Evolutionary conservation across 2,329 filamentous ascomycete species (phyloP).

Genomic region (Penicillium rolfsii): DNA sequence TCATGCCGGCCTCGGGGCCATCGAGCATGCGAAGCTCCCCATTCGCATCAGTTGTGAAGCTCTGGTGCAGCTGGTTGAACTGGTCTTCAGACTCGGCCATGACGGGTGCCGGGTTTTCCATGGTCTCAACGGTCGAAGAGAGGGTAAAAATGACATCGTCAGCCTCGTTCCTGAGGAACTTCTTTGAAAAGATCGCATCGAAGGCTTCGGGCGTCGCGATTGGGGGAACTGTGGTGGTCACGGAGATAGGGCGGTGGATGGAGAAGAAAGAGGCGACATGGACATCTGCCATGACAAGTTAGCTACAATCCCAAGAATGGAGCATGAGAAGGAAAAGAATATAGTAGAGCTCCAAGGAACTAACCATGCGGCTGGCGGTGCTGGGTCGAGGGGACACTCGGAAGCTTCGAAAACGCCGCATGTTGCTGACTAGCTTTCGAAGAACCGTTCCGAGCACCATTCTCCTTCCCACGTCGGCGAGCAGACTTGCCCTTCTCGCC

Average conservation of each 20-base stretch:
- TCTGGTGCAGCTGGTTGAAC: conserved; percentile 37
- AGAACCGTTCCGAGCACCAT: conserved; percentile 35
- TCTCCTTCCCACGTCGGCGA: conserved; percentile 43
- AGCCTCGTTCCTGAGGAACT: conserved; percentile 49
- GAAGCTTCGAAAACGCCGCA: conserved; percentile 48
- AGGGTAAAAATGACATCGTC: conserved; percentile 69
- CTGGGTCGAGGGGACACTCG: conserved; percentile 54
- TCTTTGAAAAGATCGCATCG: conserved; percentile 77
- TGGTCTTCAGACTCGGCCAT: conserved; percentile 41
- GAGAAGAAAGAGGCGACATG: conserved; percentile 93
- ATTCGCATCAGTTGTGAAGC: conserved; percentile 34
- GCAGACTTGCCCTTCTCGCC: conserved; percentile 42
- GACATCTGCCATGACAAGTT: conserved; percentile 64
- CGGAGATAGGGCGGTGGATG: conserved; percentile 88
- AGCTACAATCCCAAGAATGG: background rate
- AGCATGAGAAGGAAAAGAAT: background rate
- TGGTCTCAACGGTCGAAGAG: conserved; percentile 49
- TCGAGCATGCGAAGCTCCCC: conserved; percentile 50
- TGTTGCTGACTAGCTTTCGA: conserved; percentile 43
- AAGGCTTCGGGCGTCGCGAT: conserved; percentile 74
- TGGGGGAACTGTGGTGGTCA: conserved; percentile 78
- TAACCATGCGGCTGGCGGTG: conserved; percentile 54
- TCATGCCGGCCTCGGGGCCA: conserved; percentile 65
- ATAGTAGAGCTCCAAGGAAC: conserved; percentile 13
- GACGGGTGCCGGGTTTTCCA: conserved; percentile 45